Conservation (phyloP, 768 basidiomycete genomes). For the Lactarius vividus region DNA sequence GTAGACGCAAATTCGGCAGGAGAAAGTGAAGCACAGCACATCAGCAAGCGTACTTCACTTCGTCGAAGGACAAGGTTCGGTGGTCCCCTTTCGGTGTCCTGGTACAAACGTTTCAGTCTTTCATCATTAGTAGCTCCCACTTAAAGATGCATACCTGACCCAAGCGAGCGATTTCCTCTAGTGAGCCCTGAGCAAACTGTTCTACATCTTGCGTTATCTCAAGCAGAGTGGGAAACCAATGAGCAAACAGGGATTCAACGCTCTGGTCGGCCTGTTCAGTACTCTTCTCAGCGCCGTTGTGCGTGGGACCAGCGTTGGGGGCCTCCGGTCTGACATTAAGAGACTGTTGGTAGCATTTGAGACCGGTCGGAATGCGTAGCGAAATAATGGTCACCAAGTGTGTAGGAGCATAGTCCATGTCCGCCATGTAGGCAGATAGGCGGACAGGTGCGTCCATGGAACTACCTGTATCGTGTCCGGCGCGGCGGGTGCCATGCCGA, state of each 20-base stretch:
- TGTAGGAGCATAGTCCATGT: neutral
- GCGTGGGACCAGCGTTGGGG: neutral
- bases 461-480: neutral
- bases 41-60: conserved; percentile 12
- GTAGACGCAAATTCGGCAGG: conserved; percentile 13
- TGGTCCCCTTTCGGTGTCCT: neutral
- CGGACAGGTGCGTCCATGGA: neutral
- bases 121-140: neutral
- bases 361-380: neutral
- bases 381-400: neutral
- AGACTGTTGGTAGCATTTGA: neutral
- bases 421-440: neutral
- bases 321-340: neutral
- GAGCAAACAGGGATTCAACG: no score
- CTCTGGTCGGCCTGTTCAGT: neutral
- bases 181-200: neutral
- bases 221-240: neutral
- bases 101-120: neutral
- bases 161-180: neutral
- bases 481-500: neutral
- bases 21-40: conserved; percentile 13
- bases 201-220: conserved; percentile 10
- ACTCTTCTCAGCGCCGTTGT: neutral
- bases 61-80: conserved; percentile 7
- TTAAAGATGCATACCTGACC: conserved; percentile 1